Percentiles rank a stretch among this genome's conserved stretches.
Conservation (phyloP, 2,329 filamentous ascomycete genomes). For the Sodiomyces alkalinus region DNA sequence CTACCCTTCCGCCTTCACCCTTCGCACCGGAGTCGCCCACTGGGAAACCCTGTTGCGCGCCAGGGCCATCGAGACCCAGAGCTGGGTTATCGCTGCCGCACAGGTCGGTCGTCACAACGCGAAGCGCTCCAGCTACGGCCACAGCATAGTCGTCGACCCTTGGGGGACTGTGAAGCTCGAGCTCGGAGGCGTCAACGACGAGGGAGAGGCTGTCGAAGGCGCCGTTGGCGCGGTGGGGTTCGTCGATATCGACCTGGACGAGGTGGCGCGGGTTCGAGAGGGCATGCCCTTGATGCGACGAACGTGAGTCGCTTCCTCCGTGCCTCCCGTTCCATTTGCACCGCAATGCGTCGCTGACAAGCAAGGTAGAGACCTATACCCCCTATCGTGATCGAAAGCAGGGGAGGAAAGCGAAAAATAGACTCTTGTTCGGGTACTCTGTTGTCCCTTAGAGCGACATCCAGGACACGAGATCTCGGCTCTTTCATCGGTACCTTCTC, state of each 20-base stretch:
- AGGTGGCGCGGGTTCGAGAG: conserved; percentile 30
- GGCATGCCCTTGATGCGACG: conserved; percentile 37
- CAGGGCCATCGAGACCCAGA: conserved; percentile 77
- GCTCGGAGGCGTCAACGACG: conserved; percentile 35
- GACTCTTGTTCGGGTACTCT: too few relatives aligned
- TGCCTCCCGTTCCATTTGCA: too few relatives aligned
- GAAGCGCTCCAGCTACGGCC: conserved; percentile 69
- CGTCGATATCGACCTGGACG: conserved; percentile 35
- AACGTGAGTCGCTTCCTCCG: conserved; percentile 25
- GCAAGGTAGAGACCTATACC: too few relatives aligned
- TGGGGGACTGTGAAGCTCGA: conserved; percentile 66
- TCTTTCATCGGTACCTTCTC: too few relatives aligned
- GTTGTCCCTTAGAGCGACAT: too few relatives aligned
- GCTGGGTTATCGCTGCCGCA: conserved; percentile 74
- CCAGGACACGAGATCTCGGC: too few relatives aligned
- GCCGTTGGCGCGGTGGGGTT: conserved; percentile 33
- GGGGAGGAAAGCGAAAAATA: too few relatives aligned
- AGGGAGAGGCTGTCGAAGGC: conserved; percentile 22
- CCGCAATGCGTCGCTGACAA: too few relatives aligned
- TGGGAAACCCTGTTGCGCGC: conserved; percentile 70
- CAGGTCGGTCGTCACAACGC: conserved; percentile 63
- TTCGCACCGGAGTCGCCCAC: conserved; percentile 71
- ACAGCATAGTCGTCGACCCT: conserved; percentile 72
- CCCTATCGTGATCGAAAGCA: too few relatives aligned
- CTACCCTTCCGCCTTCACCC: conserved; percentile 83